Evolutionary conservation across 768 basidiomycete genomes (phyloP).

Genomic region (Suillus luteus): DNA sequence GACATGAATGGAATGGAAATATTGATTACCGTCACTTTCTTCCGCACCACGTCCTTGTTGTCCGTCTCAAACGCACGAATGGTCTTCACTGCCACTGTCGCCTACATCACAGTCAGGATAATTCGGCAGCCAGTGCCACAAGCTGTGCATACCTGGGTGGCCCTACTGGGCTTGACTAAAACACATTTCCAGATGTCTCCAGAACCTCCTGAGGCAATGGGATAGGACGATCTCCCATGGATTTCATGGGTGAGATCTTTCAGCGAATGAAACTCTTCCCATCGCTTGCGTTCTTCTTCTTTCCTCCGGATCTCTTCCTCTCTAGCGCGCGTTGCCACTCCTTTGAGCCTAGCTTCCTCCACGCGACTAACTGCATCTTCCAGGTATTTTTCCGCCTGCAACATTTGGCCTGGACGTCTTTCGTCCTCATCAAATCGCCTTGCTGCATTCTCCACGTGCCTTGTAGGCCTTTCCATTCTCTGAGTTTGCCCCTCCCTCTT

Average conservation of each 20-base stretch:
- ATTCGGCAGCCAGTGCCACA: neutral
- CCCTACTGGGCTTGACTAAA: neutral
- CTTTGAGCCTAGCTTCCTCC: constrained; percentile 24
- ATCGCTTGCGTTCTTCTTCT: constrained; percentile 29
- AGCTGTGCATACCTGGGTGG: neutral
- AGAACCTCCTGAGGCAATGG: constrained; percentile 1
- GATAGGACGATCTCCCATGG: neutral
- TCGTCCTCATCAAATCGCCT: constrained; percentile 24
- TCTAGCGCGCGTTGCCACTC: constrained; percentile 25
- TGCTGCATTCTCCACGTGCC: constrained; percentile 25
- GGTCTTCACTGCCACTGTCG: constrained; percentile 7
- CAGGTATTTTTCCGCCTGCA: constrained; percentile 25
- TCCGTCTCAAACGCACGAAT: neutral
- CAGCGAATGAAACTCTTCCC: constrained; percentile 19
- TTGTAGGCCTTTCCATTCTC: constrained; percentile 14
- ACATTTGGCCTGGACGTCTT: constrained; percentile 21
- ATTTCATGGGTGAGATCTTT: neutral
- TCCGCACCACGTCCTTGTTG: neutral
- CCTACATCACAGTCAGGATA: constrained; percentile 1
- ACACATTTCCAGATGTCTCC: constrained; percentile 13
- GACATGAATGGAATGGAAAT: neutral
- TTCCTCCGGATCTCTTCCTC: constrained; percentile 27
- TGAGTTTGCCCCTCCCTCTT: constrained; percentile 17
- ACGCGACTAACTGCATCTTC: constrained; percentile 27
- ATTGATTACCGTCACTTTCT: constrained; percentile 4